phyloP scores from a whole-genome alignment of 768 basidiomycete species.

The Boletellus emodensis region DNA sequence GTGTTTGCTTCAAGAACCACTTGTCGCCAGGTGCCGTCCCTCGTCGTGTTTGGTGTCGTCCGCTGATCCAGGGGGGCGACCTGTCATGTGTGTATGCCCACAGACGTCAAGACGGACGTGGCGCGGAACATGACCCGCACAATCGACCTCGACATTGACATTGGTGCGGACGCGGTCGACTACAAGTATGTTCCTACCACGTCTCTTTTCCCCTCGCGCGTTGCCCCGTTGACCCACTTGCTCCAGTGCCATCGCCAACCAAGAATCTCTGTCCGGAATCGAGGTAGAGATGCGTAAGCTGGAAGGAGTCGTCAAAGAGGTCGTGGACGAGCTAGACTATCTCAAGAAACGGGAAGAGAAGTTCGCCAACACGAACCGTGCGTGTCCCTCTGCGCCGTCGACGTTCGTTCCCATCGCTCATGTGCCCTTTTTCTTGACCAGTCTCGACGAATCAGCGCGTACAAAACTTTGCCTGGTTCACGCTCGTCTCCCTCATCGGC shows the following conservation, averaged over 20 bases:
- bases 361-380: constrained; percentile 87
- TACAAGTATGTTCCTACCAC: constrained; percentile 74
- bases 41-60: neutral
- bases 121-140: constrained; percentile 54
- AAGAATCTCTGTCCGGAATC: constrained; percentile 90
- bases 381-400: constrained; percentile 28
- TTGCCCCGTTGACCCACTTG: neutral
- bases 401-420: neutral
- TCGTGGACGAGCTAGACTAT: constrained; percentile 90
- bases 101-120: constrained; percentile 47
- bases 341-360: constrained; percentile 85
- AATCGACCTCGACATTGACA: constrained; percentile 93
- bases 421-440: constrained; percentile 26
- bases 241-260: constrained; percentile 92
- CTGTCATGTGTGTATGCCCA: no score
- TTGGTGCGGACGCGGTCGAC: constrained; percentile 97
- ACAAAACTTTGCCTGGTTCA: constrained; percentile 90
- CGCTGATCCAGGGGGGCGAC: no score
- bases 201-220: neutral
- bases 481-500: constrained; percentile 68
- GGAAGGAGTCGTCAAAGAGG: constrained; percentile 91
- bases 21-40: constrained; percentile 54
- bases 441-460: constrained; percentile 91
- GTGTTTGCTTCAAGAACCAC: constrained; percentile 89
- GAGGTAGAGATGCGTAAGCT: constrained; percentile 99